These are phyloP conservation scores for Saccharum officinarum DNA, from an alignment of 176 grass and related monocot genomes.

Conservation along the genomic window DNA sequence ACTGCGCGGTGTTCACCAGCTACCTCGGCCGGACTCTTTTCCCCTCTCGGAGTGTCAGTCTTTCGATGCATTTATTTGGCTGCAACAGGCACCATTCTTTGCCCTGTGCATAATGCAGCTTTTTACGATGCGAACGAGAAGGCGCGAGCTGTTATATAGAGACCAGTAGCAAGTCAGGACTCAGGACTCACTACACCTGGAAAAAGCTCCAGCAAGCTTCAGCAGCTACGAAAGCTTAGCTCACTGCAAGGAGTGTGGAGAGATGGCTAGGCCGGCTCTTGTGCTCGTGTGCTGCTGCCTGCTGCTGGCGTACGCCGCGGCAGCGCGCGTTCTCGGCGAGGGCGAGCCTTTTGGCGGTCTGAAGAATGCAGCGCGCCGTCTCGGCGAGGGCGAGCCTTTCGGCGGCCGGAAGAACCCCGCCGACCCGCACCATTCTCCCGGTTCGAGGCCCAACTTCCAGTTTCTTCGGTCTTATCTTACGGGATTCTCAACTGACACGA, in stretches of 20 bases:
- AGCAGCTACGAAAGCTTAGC: neutral
- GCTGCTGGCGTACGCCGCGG: conserved; percentile 5
- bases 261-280: conserved; percentile 14
- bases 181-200: neutral
- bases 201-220: neutral
- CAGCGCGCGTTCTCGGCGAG: conserved; percentile 1
- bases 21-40: neutral
- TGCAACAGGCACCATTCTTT: neutral
- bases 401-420: conserved; percentile 34
- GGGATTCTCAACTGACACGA: neutral
- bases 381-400: neutral
- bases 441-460: neutral
- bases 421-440: conserved; percentile 5
- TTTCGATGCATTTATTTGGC: neutral
- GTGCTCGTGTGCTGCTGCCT: conserved; percentile 32
- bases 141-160: neutral
- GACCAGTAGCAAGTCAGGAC: neutral
- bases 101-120: neutral
- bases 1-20: neutral
- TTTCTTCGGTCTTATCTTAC: neutral
- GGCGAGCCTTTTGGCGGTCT: neutral
- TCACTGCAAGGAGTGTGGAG: neutral
- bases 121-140: neutral
- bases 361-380: conserved; percentile 32
- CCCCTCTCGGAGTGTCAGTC: neutral